These are phyloP conservation scores for Leccinum laetum DNA, from an alignment of 1,284 basidiomycete genomes.

Conservation along the genomic window DNA sequence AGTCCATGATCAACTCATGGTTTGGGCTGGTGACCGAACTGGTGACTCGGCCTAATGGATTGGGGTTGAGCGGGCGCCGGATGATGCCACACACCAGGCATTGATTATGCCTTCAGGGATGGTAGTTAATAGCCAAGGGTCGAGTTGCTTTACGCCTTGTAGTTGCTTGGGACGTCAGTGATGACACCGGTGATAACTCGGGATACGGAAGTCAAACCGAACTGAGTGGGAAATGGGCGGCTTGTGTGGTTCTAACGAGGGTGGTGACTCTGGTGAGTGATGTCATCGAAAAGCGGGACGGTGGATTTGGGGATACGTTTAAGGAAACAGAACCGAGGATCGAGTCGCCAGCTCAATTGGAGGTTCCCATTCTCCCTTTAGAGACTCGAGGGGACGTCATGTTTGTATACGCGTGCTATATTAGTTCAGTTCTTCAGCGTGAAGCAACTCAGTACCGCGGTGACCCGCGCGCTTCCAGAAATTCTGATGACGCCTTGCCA, in stretches of 20 bases:
- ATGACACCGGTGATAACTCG: background rate
- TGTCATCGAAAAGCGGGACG: background rate
- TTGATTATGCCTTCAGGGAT: no score
- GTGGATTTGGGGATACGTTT: background rate
- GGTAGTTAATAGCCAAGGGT: background rate
- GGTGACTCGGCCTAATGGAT: background rate
- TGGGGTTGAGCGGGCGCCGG: background rate
- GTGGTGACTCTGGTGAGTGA: background rate
- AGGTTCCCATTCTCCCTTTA: background rate
- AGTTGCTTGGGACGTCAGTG: background rate
- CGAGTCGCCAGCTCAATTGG: background rate
- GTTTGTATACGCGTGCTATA: background rate
- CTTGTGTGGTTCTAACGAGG: background rate
- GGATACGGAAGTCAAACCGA: background rate
- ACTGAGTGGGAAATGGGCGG: background rate
- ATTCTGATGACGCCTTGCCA: background rate
- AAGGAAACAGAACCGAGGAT: background rate
- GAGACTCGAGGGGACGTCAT: background rate
- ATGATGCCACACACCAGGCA: background rate
- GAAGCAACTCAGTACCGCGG: background rate
- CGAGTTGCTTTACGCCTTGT: background rate
- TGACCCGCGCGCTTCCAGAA: background rate
- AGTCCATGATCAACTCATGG: background rate
- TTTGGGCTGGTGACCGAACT: background rate
- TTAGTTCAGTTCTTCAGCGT: background rate